Percentiles rank a stretch among this genome's conserved stretches.
phyloP scores from a whole-genome alignment of 306 rosid genomes.

The Hippophae gyantsensis region DNA sequence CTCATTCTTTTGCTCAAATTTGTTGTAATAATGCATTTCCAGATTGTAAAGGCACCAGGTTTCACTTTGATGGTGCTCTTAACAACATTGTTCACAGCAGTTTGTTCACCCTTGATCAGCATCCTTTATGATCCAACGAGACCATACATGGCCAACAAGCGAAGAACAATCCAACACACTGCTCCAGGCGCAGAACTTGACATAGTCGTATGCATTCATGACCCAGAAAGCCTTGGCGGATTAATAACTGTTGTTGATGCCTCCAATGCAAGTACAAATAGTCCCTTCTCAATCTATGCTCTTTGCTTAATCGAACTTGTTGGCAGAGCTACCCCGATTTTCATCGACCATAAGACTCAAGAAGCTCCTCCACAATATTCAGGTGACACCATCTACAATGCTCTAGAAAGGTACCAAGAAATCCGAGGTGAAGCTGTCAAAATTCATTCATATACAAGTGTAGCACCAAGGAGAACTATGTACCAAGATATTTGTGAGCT shows the following conservation, averaged over 20 bases:
- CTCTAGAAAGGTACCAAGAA: slow-evolving; percentile 25
- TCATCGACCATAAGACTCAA: slow-evolving; percentile 48
- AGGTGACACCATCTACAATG: slow-evolving; percentile 26
- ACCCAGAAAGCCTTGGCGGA: slow-evolving; percentile 27
- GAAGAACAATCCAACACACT: slow-evolving; percentile 63
- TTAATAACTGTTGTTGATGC: slow-evolving; percentile 41
- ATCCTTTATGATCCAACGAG: slow-evolving; percentile 65
- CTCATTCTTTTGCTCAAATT: background rate
- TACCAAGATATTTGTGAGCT: slow-evolving; percentile 62
- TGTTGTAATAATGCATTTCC: slow-evolving; percentile 9
- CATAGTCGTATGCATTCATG: slow-evolving; percentile 32
- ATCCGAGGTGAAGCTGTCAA: slow-evolving; percentile 20
- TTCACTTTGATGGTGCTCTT: slow-evolving; percentile 50
- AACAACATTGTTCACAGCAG: slow-evolving; percentile 31
- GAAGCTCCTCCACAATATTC: slow-evolving; percentile 32
- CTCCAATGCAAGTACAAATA: slow-evolving; percentile 31
- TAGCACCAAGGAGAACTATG: slow-evolving; percentile 47
- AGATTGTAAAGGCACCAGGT: slow-evolving; percentile 40
- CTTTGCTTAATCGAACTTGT: slow-evolving; percentile 44
- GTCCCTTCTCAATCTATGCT: slow-evolving; percentile 35
- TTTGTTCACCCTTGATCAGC: slow-evolving; percentile 42
- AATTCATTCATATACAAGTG: slow-evolving; percentile 35
- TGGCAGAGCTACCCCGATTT: slow-evolving; percentile 52
- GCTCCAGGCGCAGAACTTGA: slow-evolving; percentile 34
- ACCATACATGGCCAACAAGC: slow-evolving; percentile 65